A percentile compares a stretch with the other conserved stretches of the same genome.
These are phyloP conservation scores for Neodidymelliopsis sp. DNA, from an alignment of 2,329 filamentous ascomycete species.

Conservation along the genomic window DNA sequence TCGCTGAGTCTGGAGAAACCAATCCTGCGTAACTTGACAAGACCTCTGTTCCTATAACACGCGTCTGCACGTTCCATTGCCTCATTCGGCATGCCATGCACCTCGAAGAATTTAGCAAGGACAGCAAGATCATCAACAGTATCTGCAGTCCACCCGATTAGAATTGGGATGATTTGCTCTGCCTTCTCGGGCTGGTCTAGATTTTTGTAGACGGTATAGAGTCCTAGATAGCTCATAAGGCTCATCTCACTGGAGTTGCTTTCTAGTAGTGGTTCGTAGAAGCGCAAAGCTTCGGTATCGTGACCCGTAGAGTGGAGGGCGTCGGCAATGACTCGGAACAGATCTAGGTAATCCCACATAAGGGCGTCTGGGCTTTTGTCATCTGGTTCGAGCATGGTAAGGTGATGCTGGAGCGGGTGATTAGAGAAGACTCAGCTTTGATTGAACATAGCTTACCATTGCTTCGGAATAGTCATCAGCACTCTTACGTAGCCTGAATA, in stretches of 20 bases:
- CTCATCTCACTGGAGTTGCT: conserved; percentile 33
- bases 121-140: conserved; percentile 80
- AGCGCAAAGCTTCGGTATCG: conserved; percentile 64
- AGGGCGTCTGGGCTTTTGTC: conserved; percentile 59
- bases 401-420: conserved; percentile 50
- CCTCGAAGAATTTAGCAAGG: conserved; percentile 84
- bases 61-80: conserved; percentile 61
- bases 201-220: conserved; percentile 70
- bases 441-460: conserved; percentile 67
- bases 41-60: conserved; percentile 72
- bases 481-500: conserved; percentile 78
- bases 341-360: conserved; percentile 74
- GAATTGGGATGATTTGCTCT: conserved; percentile 77
- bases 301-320: conserved; percentile 61
- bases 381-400: conserved; percentile 72
- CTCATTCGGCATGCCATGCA: conserved; percentile 67
- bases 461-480: conserved; percentile 72
- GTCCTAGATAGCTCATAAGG: conserved; percentile 45
- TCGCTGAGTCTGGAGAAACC: conserved; percentile 41
- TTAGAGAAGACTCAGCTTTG: conserved; percentile 39
- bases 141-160: conserved; percentile 74
- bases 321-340: conserved; percentile 77
- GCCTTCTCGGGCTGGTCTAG: conserved; percentile 71
- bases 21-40: conserved; percentile 54
- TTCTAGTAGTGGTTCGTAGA: conserved; percentile 59